Evolutionary conservation across 2,329 filamentous ascomycete genomes (phyloP).

Genomic region (Pestalotiopsis sp.): DNA sequence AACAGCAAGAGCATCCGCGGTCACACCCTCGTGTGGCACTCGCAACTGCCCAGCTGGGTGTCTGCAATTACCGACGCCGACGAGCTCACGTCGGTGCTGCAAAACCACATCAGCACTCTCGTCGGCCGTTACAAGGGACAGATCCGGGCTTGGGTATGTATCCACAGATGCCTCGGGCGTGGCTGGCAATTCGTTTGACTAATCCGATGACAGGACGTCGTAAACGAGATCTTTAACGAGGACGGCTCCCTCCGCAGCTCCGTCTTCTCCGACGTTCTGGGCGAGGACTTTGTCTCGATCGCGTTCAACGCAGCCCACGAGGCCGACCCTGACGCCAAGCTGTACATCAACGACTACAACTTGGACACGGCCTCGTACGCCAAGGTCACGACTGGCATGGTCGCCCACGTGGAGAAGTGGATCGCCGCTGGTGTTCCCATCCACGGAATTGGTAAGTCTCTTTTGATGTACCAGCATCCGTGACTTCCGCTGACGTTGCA

Average conservation of each 20-base stretch:
- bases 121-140: constrained; percentile 65
- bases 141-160: constrained; percentile 42
- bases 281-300: constrained; percentile 70
- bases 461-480: no score
- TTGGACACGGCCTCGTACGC: constrained; percentile 61
- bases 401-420: constrained; percentile 64
- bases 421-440: constrained; percentile 61
- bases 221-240: constrained; percentile 67
- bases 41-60: constrained; percentile 64
- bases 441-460: constrained; percentile 52
- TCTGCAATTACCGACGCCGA: constrained; percentile 38
- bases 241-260: constrained; percentile 60
- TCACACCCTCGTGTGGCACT: constrained; percentile 69
- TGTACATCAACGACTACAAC: constrained; percentile 80
- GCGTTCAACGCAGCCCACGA: constrained; percentile 70
- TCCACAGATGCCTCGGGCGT: neutral
- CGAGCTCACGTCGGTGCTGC: constrained; percentile 55
- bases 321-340: constrained; percentile 67
- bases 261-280: constrained; percentile 69
- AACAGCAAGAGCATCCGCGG: constrained; percentile 65
- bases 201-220: constrained; percentile 48
- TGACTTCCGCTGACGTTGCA: no score
- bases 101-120: constrained; percentile 61
- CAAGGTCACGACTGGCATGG: constrained; percentile 57
- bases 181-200: constrained; percentile 14